Conservation (phyloP, 202 grass and related monocot genomes). For the Panicum virgatum region DNA sequence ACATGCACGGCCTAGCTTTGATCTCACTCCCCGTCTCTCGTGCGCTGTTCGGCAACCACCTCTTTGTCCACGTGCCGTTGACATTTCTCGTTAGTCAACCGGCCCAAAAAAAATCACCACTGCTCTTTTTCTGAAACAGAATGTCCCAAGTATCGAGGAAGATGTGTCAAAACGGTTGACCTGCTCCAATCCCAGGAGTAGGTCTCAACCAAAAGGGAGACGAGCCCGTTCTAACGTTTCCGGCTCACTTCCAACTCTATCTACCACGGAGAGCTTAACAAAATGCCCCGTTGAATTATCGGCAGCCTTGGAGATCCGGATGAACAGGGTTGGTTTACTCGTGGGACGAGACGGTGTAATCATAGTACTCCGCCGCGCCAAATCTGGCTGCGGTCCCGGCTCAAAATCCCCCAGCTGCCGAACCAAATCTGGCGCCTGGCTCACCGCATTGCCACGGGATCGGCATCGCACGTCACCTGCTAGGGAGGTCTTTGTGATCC, state of each 20-base stretch:
- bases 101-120: not conserved
- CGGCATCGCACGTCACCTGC: not conserved
- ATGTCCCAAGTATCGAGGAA: not conserved
- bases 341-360: not conserved
- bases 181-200: constrained; percentile 11
- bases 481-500: not conserved
- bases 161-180: constrained; percentile 33
- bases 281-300: not conserved
- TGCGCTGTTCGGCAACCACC: constrained; percentile 23
- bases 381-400: not conserved
- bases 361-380: no score
- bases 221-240: not conserved
- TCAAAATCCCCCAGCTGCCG: not conserved
- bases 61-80: not conserved
- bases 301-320: not conserved
- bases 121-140: no score
- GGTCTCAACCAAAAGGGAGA: constrained; percentile 38
- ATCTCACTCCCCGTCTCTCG: not conserved
- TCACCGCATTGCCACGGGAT: not conserved
- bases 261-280: not conserved
- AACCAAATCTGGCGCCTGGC: not conserved
- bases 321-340: not conserved
- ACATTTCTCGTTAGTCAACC: not conserved
- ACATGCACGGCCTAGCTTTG: not conserved
- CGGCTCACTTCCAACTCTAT: not conserved